These are phyloP conservation scores for Salvia splendens DNA, from an alignment of 257 asterid genomes.

Conservation along the genomic window DNA sequence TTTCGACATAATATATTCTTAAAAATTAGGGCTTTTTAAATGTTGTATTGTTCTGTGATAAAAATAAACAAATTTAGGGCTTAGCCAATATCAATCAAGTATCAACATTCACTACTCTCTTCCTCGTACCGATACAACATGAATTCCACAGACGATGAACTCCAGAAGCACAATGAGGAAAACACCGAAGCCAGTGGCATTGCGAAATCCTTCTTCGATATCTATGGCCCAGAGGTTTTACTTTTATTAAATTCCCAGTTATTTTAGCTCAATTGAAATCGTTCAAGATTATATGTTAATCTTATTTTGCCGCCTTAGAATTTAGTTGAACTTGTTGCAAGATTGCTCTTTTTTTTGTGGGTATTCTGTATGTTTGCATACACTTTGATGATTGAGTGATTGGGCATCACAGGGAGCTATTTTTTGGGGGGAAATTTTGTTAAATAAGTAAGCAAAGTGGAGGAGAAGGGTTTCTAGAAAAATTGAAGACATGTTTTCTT, in stretches of 20 bases:
- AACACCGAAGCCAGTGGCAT: conserved; percentile 33
- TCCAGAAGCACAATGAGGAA: conserved; percentile 36
- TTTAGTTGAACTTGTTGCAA: background rate
- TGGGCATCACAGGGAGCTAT: conserved; percentile 9
- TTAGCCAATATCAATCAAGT: too few relatives aligned
- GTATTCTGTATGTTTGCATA: background rate
- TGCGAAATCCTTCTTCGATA: conserved; percentile 59
- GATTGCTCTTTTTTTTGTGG: background rate
- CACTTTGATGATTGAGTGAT: background rate
- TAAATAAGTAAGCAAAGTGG: conserved; percentile 6
- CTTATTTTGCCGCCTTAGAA: background rate
- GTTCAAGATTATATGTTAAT: conserved; percentile 4
- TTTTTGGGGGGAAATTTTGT: conserved; percentile 9
- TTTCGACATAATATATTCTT: too few relatives aligned
- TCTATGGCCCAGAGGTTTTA: conserved; percentile 80
- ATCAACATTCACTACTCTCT: too few relatives aligned
- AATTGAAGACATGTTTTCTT: background rate
- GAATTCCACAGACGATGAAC: conserved; percentile 44
- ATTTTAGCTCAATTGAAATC: background rate
- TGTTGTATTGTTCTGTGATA: too few relatives aligned
- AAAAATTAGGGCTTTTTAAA: too few relatives aligned
- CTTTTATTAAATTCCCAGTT: background rate
- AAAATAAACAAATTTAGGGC: too few relatives aligned
- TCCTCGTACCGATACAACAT: conserved; percentile 31
- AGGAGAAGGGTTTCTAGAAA: background rate